Percentiles rank a stretch among this genome's conserved stretches.
These are phyloP conservation scores for Clavariopsis aquatica DNA, from an alignment of 495 filamentous ascomycete species.

Conservation along the genomic window DNA sequence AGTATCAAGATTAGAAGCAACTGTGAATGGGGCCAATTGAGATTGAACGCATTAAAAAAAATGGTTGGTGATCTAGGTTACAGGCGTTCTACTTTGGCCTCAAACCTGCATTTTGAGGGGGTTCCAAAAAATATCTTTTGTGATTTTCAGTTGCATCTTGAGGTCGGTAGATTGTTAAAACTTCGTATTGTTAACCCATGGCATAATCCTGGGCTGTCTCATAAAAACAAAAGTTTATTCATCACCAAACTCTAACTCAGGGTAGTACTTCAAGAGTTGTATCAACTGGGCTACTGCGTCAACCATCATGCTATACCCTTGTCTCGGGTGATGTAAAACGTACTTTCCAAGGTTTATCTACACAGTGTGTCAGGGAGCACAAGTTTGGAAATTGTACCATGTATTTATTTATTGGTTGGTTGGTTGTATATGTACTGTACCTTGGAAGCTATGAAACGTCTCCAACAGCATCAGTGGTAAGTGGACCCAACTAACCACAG, in stretches of 20 bases:
- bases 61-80: neutral
- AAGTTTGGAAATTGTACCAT: too few species aligned
- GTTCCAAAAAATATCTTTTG: neutral
- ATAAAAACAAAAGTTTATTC: neutral
- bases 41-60: neutral
- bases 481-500: neutral
- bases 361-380: too few species aligned
- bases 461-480: neutral
- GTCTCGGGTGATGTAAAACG: too few species aligned
- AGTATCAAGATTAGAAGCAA: conserved; percentile 19
- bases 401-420: neutral
- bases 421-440: neutral
- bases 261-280: too few species aligned
- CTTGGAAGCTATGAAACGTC: neutral
- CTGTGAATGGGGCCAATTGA: conserved; percentile 6
- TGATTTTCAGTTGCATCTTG: neutral
- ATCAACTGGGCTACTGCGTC: too few species aligned
- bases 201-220: neutral
- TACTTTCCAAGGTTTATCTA: too few species aligned
- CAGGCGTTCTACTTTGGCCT: neutral
- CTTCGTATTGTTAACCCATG: neutral
- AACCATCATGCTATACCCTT: too few species aligned
- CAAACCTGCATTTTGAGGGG: neutral
- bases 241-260: too few species aligned
- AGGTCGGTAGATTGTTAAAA: neutral